Conservation (phyloP, 768 basidiomycete genomes). For the Termitomyces sp. region DNA sequence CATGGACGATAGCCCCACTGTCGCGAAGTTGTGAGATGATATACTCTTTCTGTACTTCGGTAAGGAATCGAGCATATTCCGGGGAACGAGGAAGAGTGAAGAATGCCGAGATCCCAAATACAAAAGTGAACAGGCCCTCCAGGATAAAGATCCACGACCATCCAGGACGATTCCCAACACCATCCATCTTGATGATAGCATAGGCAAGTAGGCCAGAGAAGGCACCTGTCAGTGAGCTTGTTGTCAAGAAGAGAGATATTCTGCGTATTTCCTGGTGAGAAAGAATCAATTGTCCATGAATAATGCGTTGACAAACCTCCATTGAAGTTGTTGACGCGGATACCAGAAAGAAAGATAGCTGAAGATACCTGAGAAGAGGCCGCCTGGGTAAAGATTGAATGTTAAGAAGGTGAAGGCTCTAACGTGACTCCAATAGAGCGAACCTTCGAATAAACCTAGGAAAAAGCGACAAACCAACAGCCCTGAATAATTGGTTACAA, state of each 20-base stretch:
- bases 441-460: conserved; percentile 49
- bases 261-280: conserved; percentile 30
- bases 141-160: conserved; percentile 73
- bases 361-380: conserved; percentile 55
- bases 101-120: conserved; percentile 51
- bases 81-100: conserved; percentile 46
- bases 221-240: conserved; percentile 59
- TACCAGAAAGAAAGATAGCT: conserved; percentile 56
- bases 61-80: conserved; percentile 48
- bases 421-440: background rate
- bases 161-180: conserved; percentile 46
- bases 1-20: conserved; percentile 34
- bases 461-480: conserved; percentile 48
- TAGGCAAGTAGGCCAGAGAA: conserved; percentile 69
- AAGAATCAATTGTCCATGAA: conserved; percentile 24
- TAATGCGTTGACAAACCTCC: conserved; percentile 26
- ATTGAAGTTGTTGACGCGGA: conserved; percentile 44
- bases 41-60: conserved; percentile 23
- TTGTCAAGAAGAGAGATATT: conserved; percentile 46
- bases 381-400: conserved; percentile 32
- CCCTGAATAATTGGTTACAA: conserved; percentile 40
- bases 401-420: background rate
- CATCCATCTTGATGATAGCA: conserved; percentile 63
- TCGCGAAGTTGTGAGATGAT: conserved; percentile 30
- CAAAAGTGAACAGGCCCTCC: conserved; percentile 61